These are phyloP conservation scores for Colletotrichum kahawae DNA, from an alignment of 2,329 filamentous ascomycete species.

Conservation along the genomic window DNA sequence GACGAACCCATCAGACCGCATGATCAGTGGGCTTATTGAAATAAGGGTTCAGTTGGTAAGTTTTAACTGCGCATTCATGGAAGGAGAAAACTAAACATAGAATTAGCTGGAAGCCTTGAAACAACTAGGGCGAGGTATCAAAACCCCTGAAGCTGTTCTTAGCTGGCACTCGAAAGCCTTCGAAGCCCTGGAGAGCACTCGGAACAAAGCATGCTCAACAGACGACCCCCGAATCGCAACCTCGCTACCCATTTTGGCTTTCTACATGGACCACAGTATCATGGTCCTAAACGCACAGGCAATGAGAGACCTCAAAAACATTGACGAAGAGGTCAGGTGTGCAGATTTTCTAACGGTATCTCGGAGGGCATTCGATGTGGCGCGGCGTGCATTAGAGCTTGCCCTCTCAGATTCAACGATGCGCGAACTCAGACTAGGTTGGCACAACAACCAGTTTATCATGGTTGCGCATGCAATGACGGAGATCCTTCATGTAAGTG, in stretches of 20 bases:
- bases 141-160: slow-evolving; percentile 21
- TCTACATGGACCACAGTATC: slow-evolving; percentile 30
- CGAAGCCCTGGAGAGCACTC: background rate
- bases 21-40: slow-evolving; percentile 28
- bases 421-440: slow-evolving; percentile 24
- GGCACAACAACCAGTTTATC: slow-evolving; percentile 30
- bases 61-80: background rate
- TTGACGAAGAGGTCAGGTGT: slow-evolving; percentile 12
- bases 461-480: slow-evolving; percentile 29
- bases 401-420: slow-evolving; percentile 7
- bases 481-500: slow-evolving; percentile 24
- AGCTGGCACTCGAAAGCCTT: slow-evolving; percentile 26
- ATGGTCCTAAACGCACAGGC: slow-evolving; percentile 30
- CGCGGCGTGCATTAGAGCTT: background rate
- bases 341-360: background rate
- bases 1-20: slow-evolving; percentile 25
- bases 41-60: slow-evolving; percentile 24
- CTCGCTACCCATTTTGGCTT: slow-evolving; percentile 23
- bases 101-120: background rate
- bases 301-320: slow-evolving; percentile 24
- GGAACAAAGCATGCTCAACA: background rate
- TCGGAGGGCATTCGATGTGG: background rate
- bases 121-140: slow-evolving; percentile 17
- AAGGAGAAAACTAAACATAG: background rate
- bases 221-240: background rate